phyloP scores from a whole-genome alignment of 805 yeast species.

The Lachancea lanzarotensis region DNA sequence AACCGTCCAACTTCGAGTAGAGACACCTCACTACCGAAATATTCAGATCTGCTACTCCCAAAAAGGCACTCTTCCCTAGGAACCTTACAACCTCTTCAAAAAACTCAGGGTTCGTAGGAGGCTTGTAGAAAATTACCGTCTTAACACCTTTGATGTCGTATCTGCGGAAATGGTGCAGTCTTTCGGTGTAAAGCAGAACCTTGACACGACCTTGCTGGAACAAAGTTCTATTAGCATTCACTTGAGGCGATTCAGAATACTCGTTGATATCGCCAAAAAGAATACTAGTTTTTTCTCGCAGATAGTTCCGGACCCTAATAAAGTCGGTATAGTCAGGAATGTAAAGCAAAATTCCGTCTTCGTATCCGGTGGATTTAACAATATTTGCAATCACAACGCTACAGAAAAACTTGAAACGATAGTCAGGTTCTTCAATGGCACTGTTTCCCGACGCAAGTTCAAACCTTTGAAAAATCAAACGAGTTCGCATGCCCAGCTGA shows the following conservation, averaged over 20 bases:
- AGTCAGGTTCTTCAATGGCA: slow-evolving; percentile 66
- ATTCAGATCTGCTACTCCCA: slow-evolving; percentile 48
- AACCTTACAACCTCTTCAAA: slow-evolving; percentile 70
- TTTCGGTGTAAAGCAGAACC: slow-evolving; percentile 82
- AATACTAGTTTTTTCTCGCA: slow-evolving; percentile 49
- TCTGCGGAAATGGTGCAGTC: slow-evolving; percentile 87
- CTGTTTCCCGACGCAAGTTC: slow-evolving; percentile 38
- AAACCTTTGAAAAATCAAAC: slow-evolving; percentile 67
- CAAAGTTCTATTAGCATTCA: slow-evolving; percentile 61
- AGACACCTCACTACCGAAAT: slow-evolving; percentile 53
- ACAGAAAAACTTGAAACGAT: slow-evolving; percentile 75
- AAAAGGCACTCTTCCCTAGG: slow-evolving; percentile 52
- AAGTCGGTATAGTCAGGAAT: slow-evolving; percentile 86
- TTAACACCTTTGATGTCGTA: slow-evolving; percentile 81
- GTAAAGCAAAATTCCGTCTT: slow-evolving; percentile 71
- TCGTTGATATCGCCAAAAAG: slow-evolving; percentile 74
- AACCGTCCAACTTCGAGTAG: slow-evolving; percentile 74
- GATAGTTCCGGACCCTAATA: slow-evolving; percentile 64
- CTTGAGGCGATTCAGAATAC: slow-evolving; percentile 65
- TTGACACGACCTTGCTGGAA: slow-evolving; percentile 60
- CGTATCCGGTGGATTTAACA: slow-evolving; percentile 48
- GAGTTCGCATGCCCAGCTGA: slow-evolving; percentile 58
- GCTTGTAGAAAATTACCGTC: slow-evolving; percentile 71
- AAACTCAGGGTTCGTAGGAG: slow-evolving; percentile 79
- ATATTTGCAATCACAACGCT: slow-evolving; percentile 70